Evolutionary conservation across 139 green algal genomes (phyloP).

Genomic region (Picochlorum sp.): DNA sequence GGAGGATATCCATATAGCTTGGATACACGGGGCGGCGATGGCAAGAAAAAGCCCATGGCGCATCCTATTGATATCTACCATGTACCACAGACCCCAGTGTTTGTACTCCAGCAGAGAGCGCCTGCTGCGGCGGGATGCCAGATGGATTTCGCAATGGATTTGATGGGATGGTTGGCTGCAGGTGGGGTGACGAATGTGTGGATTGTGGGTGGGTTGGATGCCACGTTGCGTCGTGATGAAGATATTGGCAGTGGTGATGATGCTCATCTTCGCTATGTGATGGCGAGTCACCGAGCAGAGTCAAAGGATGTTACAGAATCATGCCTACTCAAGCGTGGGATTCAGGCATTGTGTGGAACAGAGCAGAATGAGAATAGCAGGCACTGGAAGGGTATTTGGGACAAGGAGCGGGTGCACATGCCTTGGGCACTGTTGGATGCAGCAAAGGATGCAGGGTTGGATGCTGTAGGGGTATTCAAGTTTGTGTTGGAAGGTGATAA

Average conservation of each 20-base stretch:
- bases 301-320: background rate
- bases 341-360: conserved; percentile 17
- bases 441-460: conserved; percentile 6
- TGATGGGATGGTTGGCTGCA: background rate
- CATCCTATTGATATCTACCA: conserved; percentile 47
- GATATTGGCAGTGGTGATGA: conserved; percentile 35
- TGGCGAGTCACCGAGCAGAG: background rate
- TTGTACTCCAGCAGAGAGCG: conserved; percentile 62
- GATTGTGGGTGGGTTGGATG: conserved; percentile 50
- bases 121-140: conserved; percentile 34
- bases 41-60: background rate
- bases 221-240: conserved; percentile 30
- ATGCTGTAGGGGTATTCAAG: conserved; percentile 23
- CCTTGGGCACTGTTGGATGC: conserved; percentile 48
- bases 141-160: background rate
- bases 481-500: conserved; percentile 60
- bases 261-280: conserved; percentile 7
- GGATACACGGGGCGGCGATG: background rate
- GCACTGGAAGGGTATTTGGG: conserved; percentile 18
- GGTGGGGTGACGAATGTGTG: conserved; percentile 28
- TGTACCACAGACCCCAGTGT: conserved; percentile 10
- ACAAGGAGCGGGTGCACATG: conserved; percentile 29
- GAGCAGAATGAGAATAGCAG: no score
- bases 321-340: conserved; percentile 15
- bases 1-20: conserved; percentile 44